These are phyloP conservation scores for Debaryomyces sp. DNA, from an alignment of 1,139 yeast genomes.

Conservation along the genomic window DNA sequence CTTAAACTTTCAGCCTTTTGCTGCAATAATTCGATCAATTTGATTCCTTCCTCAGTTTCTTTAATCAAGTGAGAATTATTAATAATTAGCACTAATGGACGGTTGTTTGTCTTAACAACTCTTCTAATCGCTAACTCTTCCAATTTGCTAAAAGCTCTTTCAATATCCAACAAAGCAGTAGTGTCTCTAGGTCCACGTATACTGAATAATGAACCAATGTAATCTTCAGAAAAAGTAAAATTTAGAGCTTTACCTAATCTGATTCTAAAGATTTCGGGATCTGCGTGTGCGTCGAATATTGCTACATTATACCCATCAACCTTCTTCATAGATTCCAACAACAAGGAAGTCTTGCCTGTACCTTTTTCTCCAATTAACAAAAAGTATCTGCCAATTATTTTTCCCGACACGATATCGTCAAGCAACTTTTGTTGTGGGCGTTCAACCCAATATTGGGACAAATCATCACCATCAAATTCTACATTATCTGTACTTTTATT, in stretches of 20 bases:
- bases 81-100: conserved; percentile 69
- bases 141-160: conserved; percentile 74
- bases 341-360: conserved; percentile 78
- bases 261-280: conserved; percentile 79
- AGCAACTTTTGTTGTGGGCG: conserved; percentile 69
- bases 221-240: conserved; percentile 77
- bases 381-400: conserved; percentile 66
- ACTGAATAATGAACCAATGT: conserved; percentile 80
- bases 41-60: conserved; percentile 70
- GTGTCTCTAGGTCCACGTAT: conserved; percentile 86
- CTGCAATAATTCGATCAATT: conserved; percentile 74
- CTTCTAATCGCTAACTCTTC: conserved; percentile 71
- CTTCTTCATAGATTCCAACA: conserved; percentile 69
- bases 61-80: conserved; percentile 76
- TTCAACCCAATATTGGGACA: conserved; percentile 58
- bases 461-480: conserved; percentile 23
- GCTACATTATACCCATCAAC: conserved; percentile 69
- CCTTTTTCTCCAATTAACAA: conserved; percentile 83
- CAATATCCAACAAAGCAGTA: conserved; percentile 79
- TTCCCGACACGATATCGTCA: conserved; percentile 68
- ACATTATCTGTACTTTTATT: conserved; percentile 30
- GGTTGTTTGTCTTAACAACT: conserved; percentile 32
- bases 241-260: conserved; percentile 76
- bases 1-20: conserved; percentile 82
- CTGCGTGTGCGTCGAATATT: conserved; percentile 81